Conservation (phyloP, 306 rosid species). For the Alnus glutinosa region DNA sequence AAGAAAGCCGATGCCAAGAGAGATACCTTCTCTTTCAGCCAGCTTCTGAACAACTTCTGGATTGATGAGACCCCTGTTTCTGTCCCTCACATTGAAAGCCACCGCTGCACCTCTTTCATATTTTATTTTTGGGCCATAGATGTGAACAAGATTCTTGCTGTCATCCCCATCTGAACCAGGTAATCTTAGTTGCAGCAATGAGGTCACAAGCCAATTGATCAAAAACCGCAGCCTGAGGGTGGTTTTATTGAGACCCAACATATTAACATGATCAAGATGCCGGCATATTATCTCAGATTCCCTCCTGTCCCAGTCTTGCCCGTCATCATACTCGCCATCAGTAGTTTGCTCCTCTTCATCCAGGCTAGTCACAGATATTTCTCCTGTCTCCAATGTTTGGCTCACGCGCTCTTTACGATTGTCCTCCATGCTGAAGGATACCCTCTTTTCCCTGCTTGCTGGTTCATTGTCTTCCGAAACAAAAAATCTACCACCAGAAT, state of each 20-base stretch:
- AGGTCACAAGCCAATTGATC: conserved; percentile 95
- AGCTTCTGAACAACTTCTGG: conserved; percentile 93
- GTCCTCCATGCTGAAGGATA: conserved; percentile 83
- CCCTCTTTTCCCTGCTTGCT: conserved; percentile 66
- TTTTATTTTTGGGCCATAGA: conserved; percentile 93
- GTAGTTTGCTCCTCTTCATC: conserved; percentile 74
- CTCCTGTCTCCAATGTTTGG: conserved; percentile 60
- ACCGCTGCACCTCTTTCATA: conserved; percentile 96
- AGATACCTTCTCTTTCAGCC: conserved; percentile 89
- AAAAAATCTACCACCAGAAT: conserved; percentile 66
- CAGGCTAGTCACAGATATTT: conserved; percentile 59
- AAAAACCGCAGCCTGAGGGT: conserved; percentile 79
- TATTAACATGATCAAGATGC: conserved; percentile 72
- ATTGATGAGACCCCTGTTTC: conserved; percentile 60
- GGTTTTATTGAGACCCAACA: conserved; percentile 93
- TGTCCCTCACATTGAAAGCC: conserved; percentile 84
- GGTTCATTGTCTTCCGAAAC: conserved; percentile 76
- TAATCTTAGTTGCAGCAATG: conserved; percentile 72
- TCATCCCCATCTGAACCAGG: conserved; percentile 50
- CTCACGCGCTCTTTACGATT: conserved; percentile 49
- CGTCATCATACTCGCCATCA: conserved; percentile 80
- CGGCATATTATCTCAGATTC: conserved; percentile 78
- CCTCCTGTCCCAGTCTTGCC: conserved; percentile 56
- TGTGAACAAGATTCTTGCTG: conserved; percentile 60
- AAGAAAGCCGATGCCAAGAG: conserved; percentile 84